phyloP scores from a whole-genome alignment of 352 stramenopile genomes.

The Phytophthora palmivora region DNA sequence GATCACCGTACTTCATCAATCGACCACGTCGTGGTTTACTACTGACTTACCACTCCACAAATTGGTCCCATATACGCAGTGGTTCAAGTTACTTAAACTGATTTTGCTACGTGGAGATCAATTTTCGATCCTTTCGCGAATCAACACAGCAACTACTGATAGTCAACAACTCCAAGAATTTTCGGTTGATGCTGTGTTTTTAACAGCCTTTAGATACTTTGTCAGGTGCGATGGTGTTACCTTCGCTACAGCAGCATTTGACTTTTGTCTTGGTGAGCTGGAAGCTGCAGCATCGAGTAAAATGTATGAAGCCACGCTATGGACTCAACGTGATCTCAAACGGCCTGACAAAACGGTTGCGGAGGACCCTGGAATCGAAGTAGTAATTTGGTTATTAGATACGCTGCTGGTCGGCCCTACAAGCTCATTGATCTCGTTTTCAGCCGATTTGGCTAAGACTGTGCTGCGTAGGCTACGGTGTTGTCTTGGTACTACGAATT shows the following conservation, averaged over 20 bases:
- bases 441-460: conserved; percentile 3
- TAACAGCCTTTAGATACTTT: conserved; percentile 22
- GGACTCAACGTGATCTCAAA: conserved; percentile 76
- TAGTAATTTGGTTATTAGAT: conserved; percentile 74
- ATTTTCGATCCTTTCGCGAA: conserved; percentile 34
- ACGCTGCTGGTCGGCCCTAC: conserved; percentile 33
- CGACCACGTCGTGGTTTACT: background rate
- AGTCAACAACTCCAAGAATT: conserved; percentile 11
- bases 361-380: conserved; percentile 79
- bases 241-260: conserved; percentile 42
- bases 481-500: conserved; percentile 55
- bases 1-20: conserved; percentile 27
- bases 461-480: conserved; percentile 33
- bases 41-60: background rate
- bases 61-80: conserved; percentile 27
- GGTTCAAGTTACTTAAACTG: conserved; percentile 58
- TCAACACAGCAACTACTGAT: background rate
- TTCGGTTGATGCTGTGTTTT: conserved; percentile 24
- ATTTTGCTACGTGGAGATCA: conserved; percentile 62
- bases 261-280: conserved; percentile 67
- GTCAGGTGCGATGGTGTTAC: background rate
- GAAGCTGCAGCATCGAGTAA: conserved; percentile 59
- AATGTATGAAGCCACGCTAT: conserved; percentile 70
- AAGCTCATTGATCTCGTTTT: background rate
- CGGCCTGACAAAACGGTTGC: conserved; percentile 53